Percentiles rank a stretch among this genome's conserved stretches.
These are phyloP conservation scores for Aphanomyces cochlioides DNA, from an alignment of 352 stramenopile genomes.

Conservation along the genomic window DNA sequence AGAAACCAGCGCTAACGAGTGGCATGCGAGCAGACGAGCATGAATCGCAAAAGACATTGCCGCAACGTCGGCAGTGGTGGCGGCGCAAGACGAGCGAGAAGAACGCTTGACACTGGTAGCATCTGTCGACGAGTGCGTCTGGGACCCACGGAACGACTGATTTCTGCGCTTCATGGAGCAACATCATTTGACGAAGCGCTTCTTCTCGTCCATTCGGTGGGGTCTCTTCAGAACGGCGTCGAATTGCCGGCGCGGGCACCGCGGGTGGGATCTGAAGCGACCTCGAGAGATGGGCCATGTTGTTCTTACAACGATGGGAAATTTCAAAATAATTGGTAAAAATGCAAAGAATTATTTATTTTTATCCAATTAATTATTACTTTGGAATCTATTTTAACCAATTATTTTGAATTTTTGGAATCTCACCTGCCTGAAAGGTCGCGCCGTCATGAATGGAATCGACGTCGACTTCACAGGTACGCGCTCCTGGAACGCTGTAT, in stretches of 20 bases:
- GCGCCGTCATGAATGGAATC: conserved; percentile 14
- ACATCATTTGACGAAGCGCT: conserved; percentile 10
- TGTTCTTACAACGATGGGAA: background rate
- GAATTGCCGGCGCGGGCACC: background rate
- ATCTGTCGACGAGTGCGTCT: conserved; percentile 71
- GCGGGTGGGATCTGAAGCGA: background rate
- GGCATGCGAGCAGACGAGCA: conserved; percentile 81
- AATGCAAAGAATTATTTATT: background rate
- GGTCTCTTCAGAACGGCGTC: background rate
- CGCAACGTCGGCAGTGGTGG: conserved; percentile 85
- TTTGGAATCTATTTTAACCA: too few species aligned
- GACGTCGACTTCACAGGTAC: conserved; percentile 27
- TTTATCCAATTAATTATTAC: background rate
- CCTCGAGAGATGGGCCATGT: conserved; percentile 2
- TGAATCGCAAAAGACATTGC: conserved; percentile 86
- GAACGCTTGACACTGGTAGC: conserved; percentile 57
- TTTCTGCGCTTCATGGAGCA: conserved; percentile 24
- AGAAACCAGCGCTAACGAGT: conserved; percentile 60
- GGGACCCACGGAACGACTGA: conserved; percentile 67
- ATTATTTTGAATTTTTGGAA: background rate
- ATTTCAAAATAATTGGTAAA: background rate
- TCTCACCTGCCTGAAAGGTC: background rate
- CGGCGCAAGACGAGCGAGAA: conserved; percentile 75
- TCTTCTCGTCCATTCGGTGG: background rate
- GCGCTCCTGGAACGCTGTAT: background rate